Base-by-base conservation (phyloP, 345 rosid species). In the Theobroma cacao region DNA sequence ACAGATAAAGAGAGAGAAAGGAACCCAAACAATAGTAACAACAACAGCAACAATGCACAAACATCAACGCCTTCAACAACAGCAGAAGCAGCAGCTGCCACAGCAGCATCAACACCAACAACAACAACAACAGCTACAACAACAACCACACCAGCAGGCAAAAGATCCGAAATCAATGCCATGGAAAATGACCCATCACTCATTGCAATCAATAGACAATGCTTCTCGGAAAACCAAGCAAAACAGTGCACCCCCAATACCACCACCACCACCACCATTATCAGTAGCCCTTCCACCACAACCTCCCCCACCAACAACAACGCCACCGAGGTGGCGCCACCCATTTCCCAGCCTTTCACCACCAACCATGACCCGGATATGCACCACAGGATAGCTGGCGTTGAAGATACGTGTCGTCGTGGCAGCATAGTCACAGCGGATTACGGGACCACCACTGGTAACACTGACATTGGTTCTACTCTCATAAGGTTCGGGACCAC, bases 401-500 rank as follows among this genome's bases (percentile, higher is more conserved):
- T 73, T 0, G 88, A 84, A 8, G 85, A 87, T 62, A 79, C 78
- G 1, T 85, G 85, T 72, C 88, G 65, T n/a, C 89, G 82, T 28
- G 84, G 85, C 76, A 76, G 80, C 66, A 53, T 70, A 40, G 80
- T 55, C 69, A 45, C 87, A 24, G 84, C 80, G 14, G 91, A 85
- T 61, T 84, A 72, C 22, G 86, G 85, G 86, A 75, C 87, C 88
- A 84, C 81, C 43, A 22, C 85, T 47, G 83, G 75, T 70, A 79
- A 81, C 24, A 83, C 76, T 45, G 88, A 87, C 76, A 82, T 82
- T 40, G 86, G 88, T 4, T 80, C 91, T 7, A 79, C 90, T 13
- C 85, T 88, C 45, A 86, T 91, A 48, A 87, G 98, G 82, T 90
- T 91, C 60, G 98, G 98, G 88, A 86, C 94, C 82, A 86, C 93